phyloP scores from a whole-genome alignment of 352 stramenopile genomes.

The Pythium diclinum region DNA sequence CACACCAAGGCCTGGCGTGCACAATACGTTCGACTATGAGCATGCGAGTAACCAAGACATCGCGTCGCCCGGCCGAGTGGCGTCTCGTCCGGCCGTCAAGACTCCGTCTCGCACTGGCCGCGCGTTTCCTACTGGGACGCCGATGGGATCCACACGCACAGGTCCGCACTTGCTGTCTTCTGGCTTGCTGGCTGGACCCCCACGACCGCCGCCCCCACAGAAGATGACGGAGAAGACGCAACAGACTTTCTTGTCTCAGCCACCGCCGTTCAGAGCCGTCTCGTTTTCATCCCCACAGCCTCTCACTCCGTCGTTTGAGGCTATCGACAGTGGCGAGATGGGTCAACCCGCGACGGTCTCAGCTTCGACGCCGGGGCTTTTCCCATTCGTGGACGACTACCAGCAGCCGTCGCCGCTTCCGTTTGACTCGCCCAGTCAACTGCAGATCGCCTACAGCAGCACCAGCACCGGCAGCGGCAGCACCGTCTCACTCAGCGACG shows the following conservation, averaged over 20 bases:
- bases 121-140: background rate
- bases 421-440: background rate
- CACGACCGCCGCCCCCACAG: constrained; percentile 7
- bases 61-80: background rate
- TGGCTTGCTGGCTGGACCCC: constrained; percentile 19
- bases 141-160: background rate
- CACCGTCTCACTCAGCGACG: background rate
- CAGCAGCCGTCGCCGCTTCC: background rate
- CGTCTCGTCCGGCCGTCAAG: background rate
- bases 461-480: background rate
- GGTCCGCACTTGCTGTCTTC: background rate
- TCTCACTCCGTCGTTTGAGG: background rate
- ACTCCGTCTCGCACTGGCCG: background rate
- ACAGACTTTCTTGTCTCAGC: background rate
- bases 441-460: background rate
- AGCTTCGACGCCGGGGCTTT: background rate
- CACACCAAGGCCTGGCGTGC: background rate
- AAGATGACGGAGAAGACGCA: background rate
- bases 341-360: background rate
- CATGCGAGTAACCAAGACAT: background rate
- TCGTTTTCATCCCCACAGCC: background rate
- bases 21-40: background rate
- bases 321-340: background rate
- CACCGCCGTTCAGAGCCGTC: background rate
- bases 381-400: background rate